Percentiles rank a stretch among this genome's conserved stretches.
Conservation (phyloP, 2,329 filamentous ascomycete species). For the Hypoxylon sp. region DNA sequence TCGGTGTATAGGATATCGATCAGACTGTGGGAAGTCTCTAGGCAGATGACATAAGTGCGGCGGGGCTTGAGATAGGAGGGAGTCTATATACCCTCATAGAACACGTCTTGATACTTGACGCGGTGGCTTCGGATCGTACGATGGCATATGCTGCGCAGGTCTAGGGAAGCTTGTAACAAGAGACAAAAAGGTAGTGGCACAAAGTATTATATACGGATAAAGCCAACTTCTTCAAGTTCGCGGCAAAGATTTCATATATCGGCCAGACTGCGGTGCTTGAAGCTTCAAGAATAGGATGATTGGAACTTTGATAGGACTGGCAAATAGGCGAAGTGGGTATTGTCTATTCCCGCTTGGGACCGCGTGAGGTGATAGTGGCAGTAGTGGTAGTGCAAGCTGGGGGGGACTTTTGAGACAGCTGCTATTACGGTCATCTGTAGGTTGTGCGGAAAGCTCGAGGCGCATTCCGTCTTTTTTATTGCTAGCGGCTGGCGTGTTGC, state of each 20-base stretch:
- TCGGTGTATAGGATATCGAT: slow-evolving; percentile 25
- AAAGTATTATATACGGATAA: slow-evolving; percentile 47
- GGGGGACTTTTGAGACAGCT: slow-evolving; percentile 52
- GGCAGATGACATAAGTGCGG: slow-evolving; percentile 44
- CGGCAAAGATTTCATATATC: slow-evolving; percentile 46
- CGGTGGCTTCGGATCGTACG: slow-evolving; percentile 54
- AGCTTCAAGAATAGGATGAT: slow-evolving; percentile 47
- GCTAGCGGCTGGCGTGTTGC: slow-evolving; percentile 36
- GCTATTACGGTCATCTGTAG: slow-evolving; percentile 49
- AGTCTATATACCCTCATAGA: slow-evolving; percentile 57
- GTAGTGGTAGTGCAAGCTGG: slow-evolving; percentile 52
- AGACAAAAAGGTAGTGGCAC: slow-evolving; percentile 49
- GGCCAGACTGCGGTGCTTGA: slow-evolving; percentile 52
- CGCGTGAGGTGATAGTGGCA: slow-evolving; percentile 46
- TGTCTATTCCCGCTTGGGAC: slow-evolving; percentile 51
- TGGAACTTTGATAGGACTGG: slow-evolving; percentile 46
- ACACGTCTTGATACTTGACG: slow-evolving; percentile 47
- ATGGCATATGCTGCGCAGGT: slow-evolving; percentile 48
- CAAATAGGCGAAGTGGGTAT: slow-evolving; percentile 46
- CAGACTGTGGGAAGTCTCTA: slow-evolving; percentile 28
- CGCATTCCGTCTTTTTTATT: slow-evolving; percentile 50
- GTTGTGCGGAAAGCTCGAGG: slow-evolving; percentile 47
- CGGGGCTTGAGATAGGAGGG: slow-evolving; percentile 52
- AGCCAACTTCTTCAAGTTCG: slow-evolving; percentile 47
- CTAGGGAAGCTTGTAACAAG: slow-evolving; percentile 44